These are phyloP conservation scores for Eremothecium coryli DNA, from an alignment of 1,139 yeast genomes.

Conservation along the genomic window DNA sequence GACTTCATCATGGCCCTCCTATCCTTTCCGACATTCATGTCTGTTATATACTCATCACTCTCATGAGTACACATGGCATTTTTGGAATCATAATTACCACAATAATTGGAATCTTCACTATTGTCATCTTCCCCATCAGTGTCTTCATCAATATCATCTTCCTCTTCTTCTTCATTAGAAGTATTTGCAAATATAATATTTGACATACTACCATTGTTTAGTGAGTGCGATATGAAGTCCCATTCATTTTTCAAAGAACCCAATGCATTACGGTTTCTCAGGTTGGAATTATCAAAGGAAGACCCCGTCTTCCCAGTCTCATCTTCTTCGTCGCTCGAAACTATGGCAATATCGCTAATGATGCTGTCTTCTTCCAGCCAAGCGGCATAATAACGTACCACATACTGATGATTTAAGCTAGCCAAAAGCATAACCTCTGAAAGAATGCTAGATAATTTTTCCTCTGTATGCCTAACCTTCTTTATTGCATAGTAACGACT, in stretches of 20 bases:
- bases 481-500: conserved; percentile 94
- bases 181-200: conserved; percentile 51
- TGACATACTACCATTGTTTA: conserved; percentile 38
- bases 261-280: conserved; percentile 22
- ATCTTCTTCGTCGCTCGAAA: conserved; percentile 24
- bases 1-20: conserved; percentile 7
- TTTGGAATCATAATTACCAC: background rate
- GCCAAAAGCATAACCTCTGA: conserved; percentile 91
- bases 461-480: conserved; percentile 75
- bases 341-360: conserved; percentile 38
- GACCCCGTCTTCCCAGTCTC: conserved; percentile 12
- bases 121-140: conserved; percentile 9
- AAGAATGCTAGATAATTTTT: conserved; percentile 67
- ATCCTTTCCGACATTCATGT: conserved; percentile 5
- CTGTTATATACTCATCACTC: conserved; percentile 1
- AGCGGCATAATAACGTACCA: conserved; percentile 91
- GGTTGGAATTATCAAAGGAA: conserved; percentile 21
- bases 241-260: conserved; percentile 24
- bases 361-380: conserved; percentile 76
- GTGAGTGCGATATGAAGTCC: conserved; percentile 62
- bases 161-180: conserved; percentile 29
- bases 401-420: conserved; percentile 86
- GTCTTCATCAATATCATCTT: conserved; percentile 28
- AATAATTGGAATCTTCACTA: background rate
- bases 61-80: too few relatives aligned